These are phyloP conservation scores for Calonectria pauciramosa DNA, from an alignment of 2,329 filamentous ascomycete species.

Conservation along the genomic window DNA sequence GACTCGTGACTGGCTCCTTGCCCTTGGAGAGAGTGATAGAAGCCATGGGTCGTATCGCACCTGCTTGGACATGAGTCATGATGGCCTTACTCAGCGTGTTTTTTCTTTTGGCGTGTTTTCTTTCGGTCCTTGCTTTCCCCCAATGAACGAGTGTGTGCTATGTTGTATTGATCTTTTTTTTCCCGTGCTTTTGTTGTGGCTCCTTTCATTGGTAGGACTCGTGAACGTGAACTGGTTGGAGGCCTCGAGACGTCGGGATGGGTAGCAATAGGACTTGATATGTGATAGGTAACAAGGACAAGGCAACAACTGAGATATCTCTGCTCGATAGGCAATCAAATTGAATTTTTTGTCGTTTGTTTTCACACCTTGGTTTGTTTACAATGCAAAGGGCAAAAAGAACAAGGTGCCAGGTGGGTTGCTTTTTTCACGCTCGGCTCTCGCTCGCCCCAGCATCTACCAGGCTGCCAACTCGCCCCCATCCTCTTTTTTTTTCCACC, in stretches of 20 bases:
- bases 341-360: not conserved
- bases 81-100: constrained; percentile 3
- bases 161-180: not conserved
- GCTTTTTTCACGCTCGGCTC: not conserved
- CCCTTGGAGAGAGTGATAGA: not conserved
- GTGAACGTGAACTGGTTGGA: not conserved
- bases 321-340: not conserved
- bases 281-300: not conserved
- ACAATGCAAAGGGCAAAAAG: not conserved
- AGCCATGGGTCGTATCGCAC: not conserved
- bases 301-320: not conserved
- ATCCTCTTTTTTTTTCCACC: not conserved
- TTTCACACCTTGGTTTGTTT: not conserved
- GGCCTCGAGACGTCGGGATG: not conserved
- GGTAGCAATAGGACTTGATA: not conserved
- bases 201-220: not conserved
- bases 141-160: not conserved
- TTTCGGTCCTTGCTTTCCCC: not conserved
- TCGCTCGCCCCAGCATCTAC: not conserved
- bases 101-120: not conserved
- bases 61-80: constrained; percentile 11
- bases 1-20: not conserved
- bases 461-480: constrained; percentile 3
- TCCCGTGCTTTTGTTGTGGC: not conserved
- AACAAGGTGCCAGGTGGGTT: not conserved